A percentile compares a stretch with the other conserved stretches of the same genome.
These are phyloP conservation scores for Daucus carota DNA, from an alignment of 129 eudicot genomes.

Conservation along the genomic window DNA sequence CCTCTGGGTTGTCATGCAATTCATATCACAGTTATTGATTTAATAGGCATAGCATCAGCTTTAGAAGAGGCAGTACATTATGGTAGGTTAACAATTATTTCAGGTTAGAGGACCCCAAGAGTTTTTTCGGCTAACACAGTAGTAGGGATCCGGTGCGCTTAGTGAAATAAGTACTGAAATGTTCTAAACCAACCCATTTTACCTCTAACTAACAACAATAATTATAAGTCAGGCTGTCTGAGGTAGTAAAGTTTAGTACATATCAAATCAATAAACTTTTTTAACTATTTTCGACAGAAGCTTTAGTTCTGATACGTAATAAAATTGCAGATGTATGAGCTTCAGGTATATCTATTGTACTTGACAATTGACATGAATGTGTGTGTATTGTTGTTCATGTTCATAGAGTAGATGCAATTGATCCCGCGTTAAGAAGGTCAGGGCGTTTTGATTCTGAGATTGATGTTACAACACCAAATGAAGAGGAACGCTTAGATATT, in stretches of 20 bases:
- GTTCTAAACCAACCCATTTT: background rate
- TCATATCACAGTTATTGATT: background rate
- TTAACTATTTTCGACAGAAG: background rate
- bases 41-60: background rate
- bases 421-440: constrained; percentile 90
- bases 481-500: constrained; percentile 71
- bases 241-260: background rate
- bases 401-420: constrained; percentile 82
- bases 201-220: background rate
- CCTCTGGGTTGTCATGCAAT: background rate
- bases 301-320: background rate
- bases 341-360: background rate
- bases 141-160: background rate
- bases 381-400: background rate
- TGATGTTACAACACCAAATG: constrained; percentile 87
- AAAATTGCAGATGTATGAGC: background rate
- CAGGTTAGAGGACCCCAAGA: background rate
- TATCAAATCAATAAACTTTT: too few relatives aligned
- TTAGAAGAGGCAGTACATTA: background rate
- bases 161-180: background rate
- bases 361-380: background rate
- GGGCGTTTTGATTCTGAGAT: constrained; percentile 93
- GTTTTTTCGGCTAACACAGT: background rate
- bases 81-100: too few relatives aligned
- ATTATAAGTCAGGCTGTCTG: background rate